Conservation (phyloP, 1,139 yeast genomes). For the Eremothecium coryli region DNA sequence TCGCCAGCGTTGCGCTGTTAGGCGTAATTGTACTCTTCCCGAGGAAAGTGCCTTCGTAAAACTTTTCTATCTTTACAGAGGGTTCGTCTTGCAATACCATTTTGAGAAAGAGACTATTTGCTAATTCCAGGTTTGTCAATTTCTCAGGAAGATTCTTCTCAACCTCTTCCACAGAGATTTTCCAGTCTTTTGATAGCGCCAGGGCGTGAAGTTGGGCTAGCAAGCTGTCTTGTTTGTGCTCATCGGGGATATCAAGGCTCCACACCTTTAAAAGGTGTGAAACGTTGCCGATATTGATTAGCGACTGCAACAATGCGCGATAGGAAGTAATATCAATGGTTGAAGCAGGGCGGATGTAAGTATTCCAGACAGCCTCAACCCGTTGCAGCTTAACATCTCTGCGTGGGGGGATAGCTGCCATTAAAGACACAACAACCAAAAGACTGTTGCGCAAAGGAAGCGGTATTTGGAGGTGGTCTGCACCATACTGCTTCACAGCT, state of each 20-base stretch:
- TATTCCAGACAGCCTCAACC: constrained; percentile 29
- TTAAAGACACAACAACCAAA: constrained; percentile 19
- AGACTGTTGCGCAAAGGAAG: constrained; percentile 15
- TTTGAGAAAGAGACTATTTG: constrained; percentile 18
- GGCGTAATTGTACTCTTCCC: constrained; percentile 13
- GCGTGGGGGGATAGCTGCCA: constrained; percentile 10
- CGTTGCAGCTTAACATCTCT: constrained; percentile 15
- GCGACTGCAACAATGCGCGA: constrained; percentile 18
- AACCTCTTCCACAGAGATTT: constrained; percentile 10
- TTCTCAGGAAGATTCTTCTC: constrained; percentile 13
- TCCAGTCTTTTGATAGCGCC: constrained; percentile 10
- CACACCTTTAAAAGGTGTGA: constrained; percentile 18
- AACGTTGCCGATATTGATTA: constrained; percentile 15
- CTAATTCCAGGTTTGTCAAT: constrained; percentile 15
- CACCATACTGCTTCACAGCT: too few relatives aligned
- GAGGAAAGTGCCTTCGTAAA: constrained; percentile 13
- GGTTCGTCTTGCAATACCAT: constrained; percentile 11
- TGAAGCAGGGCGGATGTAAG: constrained; percentile 17
- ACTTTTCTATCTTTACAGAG: constrained; percentile 11
- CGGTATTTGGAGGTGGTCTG: too few relatives aligned
- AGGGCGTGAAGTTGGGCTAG: constrained; percentile 19
- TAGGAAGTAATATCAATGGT: constrained; percentile 15
- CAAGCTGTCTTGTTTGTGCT: constrained; percentile 13
- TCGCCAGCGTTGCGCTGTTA: constrained; percentile 16
- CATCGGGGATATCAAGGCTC: constrained; percentile 21